phyloP scores from a whole-genome alignment of 2,329 filamentous ascomycete species.

The Aureobasidium uvarum region DNA sequence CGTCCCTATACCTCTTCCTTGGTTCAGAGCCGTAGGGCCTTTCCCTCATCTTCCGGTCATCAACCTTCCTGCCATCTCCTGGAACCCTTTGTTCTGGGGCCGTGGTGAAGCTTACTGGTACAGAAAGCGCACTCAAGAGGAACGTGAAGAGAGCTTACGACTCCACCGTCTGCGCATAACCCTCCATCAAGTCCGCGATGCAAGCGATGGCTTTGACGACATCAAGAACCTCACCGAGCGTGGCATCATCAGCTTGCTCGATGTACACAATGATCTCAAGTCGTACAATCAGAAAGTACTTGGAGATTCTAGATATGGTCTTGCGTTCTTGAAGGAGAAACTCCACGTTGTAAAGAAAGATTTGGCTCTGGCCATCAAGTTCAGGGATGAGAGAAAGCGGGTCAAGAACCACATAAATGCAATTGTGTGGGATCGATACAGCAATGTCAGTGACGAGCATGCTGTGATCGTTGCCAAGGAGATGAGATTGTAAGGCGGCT shows the following conservation, averaged over 20 bases:
- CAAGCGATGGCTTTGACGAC: background rate
- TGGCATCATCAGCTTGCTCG: background rate
- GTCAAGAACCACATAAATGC: background rate
- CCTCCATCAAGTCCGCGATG: background rate
- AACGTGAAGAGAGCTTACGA: background rate
- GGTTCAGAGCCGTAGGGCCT: background rate
- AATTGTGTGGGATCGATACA: background rate
- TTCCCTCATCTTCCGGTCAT: background rate
- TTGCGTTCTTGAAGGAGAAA: background rate
- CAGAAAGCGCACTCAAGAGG: background rate
- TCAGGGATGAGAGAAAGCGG: background rate
- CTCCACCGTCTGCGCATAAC: background rate
- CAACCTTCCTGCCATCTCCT: background rate
- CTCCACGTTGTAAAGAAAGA: background rate
- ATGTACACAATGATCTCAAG: background rate
- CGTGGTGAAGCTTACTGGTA: background rate
- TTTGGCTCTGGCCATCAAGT: background rate
- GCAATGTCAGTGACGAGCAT: background rate
- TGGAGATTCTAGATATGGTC: background rate
- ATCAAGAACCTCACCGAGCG: background rate
- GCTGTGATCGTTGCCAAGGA: background rate
- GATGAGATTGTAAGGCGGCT: background rate
- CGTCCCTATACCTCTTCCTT: background rate
- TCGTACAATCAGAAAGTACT: background rate
- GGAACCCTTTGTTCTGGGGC: background rate